These are phyloP conservation scores for Haematococcus sp. DNA, from an alignment of 139 green algal genomes.

Conservation along the genomic window DNA sequence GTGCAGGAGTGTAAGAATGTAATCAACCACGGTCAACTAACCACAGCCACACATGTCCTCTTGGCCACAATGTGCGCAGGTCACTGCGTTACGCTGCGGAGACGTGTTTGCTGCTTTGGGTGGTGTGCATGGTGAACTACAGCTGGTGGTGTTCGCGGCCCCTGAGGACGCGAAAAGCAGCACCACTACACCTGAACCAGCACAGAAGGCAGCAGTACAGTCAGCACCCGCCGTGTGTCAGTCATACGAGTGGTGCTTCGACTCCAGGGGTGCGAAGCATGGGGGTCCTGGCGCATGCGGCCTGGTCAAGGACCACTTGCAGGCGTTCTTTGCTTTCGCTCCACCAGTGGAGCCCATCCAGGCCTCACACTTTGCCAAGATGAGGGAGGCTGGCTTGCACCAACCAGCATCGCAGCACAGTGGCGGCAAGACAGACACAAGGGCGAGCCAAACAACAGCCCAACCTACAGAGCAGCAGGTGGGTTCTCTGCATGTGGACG, in stretches of 20 bases:
- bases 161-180: neutral
- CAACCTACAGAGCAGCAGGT: neutral
- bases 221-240: neutral
- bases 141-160: slow-evolving; percentile 9
- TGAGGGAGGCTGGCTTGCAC: neutral
- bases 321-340: neutral
- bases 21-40: no score
- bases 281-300: neutral
- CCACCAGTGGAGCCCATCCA: neutral
- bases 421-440: no score
- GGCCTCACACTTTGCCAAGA: neutral
- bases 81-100: slow-evolving; percentile 6
- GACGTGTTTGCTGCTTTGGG: neutral
- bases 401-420: no score
- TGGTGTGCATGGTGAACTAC: slow-evolving; percentile 6
- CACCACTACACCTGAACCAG: neutral
- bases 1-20: no score
- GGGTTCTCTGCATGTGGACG: no score
- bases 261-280: neutral
- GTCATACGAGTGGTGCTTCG: neutral
- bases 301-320: neutral
- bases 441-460: no score
- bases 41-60: no score
- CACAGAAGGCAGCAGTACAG: neutral
- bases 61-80: slow-evolving; percentile 2